Evolutionary conservation across 345 rosid species (phyloP), one percentile per base, ranked within the genome.

Genomic region (Anastatica hierochuntica): DNA sequence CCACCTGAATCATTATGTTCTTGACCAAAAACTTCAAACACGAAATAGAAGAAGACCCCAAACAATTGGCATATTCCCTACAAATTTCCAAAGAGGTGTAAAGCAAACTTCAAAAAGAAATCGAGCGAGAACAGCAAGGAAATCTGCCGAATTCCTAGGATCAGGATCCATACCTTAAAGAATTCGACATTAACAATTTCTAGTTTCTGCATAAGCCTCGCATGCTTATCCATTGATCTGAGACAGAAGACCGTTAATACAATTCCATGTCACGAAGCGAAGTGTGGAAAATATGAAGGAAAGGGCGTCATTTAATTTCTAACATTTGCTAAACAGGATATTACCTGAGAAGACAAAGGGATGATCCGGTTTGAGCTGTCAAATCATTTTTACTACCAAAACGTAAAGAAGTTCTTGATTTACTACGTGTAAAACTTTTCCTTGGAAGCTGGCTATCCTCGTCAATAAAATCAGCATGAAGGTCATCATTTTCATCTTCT

Each of bases 391-490:
- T 82, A 49, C 49, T 71, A 79, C 72, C 80, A 55, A 69, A 66
- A 47, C 70, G 72, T 39, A 73, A 68, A 72, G 62, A 63, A 61
- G 53, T 76, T 63, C 70, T 77, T 21, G 61, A 53, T 59, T 33
- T 38, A 19, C 49, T 44, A 46, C 44, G 63, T 66, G 76, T 88
- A 43, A 84, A 83, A 66, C 79, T 84, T 69, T 94, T 78, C 75
- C 96, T 85, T 23, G 96, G 96, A 45, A 85, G 98, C 75, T 92
- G 98, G 75, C 99, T 94, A 66, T 88, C 97, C 71, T 94, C 99
- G 10, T 94, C 99, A 64, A 94, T 88, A 58, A 83, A 88, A 70
- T 94, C 97, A 17, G 97, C 99, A 64, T 80, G 94, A 58, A 88
- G 84, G 77, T 88, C 97, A 74, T 94, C 99, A 68, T 88, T 80